These are phyloP conservation scores for Diplocarpon mali DNA, from an alignment of 2,329 filamentous ascomycete genomes.

Conservation along the genomic window DNA sequence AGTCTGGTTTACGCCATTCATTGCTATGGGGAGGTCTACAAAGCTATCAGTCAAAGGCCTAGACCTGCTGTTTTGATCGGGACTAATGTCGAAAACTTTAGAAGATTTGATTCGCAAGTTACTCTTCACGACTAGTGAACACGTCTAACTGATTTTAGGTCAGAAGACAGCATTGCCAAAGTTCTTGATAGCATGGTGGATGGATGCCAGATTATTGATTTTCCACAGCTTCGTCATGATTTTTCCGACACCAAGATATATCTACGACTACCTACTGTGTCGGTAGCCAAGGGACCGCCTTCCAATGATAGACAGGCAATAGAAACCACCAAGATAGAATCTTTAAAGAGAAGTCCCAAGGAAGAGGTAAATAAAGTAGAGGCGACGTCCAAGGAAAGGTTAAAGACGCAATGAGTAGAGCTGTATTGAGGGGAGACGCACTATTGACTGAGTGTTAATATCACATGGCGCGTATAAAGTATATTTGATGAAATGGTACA, in stretches of 20 bases:
- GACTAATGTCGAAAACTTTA: constrained; percentile 25
- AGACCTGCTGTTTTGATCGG: constrained; percentile 23
- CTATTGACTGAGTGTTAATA: no score
- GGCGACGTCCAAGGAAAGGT: no score
- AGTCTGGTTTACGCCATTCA: constrained; percentile 28
- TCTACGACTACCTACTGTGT: constrained; percentile 11
- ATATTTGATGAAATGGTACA: no score
- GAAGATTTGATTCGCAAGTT: constrained; percentile 17
- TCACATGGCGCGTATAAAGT: no score
- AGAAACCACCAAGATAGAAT: not conserved
- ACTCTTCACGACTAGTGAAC: not conserved
- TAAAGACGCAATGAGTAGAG: no score
- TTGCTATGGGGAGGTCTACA: constrained; percentile 26
- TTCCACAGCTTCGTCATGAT: constrained; percentile 25
- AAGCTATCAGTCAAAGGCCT: constrained; percentile 15
- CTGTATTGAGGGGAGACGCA: no score
- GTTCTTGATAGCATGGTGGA: constrained; percentile 19
- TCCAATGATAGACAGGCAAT: not conserved
- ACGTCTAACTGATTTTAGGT: constrained; percentile 6
- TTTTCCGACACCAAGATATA: constrained; percentile 27
- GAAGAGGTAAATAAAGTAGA: no score
- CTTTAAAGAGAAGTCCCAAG: no score
- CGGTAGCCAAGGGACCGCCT: not conserved
- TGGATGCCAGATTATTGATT: constrained; percentile 19
- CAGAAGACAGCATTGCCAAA: constrained; percentile 9